Evolutionary conservation across 2,329 filamentous ascomycete genomes (phyloP).

Genomic region (Fusarium gaditjirri): DNA sequence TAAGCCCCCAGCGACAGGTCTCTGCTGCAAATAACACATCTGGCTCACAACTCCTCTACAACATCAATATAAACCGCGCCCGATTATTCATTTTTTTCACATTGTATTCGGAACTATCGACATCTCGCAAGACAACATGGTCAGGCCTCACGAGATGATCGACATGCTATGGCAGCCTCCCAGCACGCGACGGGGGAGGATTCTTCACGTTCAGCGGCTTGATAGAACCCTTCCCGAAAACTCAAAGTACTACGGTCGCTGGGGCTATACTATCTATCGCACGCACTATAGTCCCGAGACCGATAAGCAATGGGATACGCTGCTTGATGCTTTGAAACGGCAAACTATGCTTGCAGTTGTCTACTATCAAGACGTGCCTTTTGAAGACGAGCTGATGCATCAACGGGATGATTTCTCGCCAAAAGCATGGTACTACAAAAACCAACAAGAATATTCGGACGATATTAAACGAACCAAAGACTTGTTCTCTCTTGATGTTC

Average conservation of each 20-base stretch:
- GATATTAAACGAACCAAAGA: not conserved
- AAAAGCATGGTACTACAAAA: fast-evolving
- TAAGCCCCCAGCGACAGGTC: no score
- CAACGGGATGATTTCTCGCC: not conserved
- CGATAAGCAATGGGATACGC: not conserved
- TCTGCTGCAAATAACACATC: no score
- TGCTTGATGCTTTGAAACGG: not conserved
- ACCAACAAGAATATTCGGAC: not conserved
- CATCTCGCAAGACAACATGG: not conserved
- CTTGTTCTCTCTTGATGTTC: not conserved
- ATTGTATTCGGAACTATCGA: not conserved
- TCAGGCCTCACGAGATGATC: not conserved
- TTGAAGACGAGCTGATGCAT: not conserved
- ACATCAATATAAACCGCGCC: not conserved
- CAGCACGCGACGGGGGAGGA: fast-evolving
- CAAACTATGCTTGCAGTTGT: not conserved
- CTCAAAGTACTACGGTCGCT: not conserved
- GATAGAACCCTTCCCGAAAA: slow-evolving; percentile 10
- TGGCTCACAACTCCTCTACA: not conserved
- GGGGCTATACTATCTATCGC: slow-evolving; percentile 25
- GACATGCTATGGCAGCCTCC: not conserved
- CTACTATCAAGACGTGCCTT: not conserved
- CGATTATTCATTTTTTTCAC: not conserved
- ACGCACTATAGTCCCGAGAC: slow-evolving; percentile 9
- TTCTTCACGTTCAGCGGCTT: fast-evolving